Evolutionary conservation across 2,329 filamentous ascomycete genomes (phyloP).

Genomic region (Penicillium janthinellum): DNA sequence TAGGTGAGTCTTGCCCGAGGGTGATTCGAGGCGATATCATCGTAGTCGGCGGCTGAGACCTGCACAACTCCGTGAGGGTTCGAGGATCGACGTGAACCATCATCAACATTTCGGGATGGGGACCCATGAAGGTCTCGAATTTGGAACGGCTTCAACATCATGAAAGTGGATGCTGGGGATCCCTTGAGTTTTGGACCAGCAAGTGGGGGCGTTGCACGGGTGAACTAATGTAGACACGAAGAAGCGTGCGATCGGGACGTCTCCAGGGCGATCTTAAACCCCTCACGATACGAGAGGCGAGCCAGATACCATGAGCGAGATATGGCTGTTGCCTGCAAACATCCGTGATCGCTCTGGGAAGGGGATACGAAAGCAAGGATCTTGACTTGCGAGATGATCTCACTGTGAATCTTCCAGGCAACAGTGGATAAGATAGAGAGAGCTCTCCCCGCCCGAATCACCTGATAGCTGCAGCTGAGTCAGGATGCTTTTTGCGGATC

Average conservation of each 20-base stretch:
- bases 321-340: conserved; percentile 21
- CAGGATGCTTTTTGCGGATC: conserved; percentile 3
- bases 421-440: conserved; percentile 27
- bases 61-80: conserved; percentile 39
- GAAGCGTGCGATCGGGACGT: conserved; percentile 14
- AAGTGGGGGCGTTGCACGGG: conserved; percentile 16
- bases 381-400: conserved; percentile 9
- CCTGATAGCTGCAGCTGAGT: conserved; percentile 7
- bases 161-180: conserved; percentile 8
- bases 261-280: conserved; percentile 10
- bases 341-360: neutral
- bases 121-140: conserved; percentile 40
- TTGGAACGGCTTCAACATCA: conserved; percentile 46
- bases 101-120: conserved; percentile 12
- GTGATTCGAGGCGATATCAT: conserved; percentile 43
- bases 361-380: conserved; percentile 13
- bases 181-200: conserved; percentile 5
- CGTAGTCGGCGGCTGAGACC: conserved; percentile 47
- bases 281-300: neutral
- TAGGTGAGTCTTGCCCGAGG: conserved; percentile 49
- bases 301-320: conserved; percentile 7
- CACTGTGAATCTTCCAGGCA: conserved; percentile 23
- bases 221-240: neutral
- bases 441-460: conserved; percentile 20
- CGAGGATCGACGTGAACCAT: neutral